Evolutionary conservation across 83 land plant species (phyloP), one percentile per base, ranked within the genome.

Genomic region (Picea abies): DNA sequence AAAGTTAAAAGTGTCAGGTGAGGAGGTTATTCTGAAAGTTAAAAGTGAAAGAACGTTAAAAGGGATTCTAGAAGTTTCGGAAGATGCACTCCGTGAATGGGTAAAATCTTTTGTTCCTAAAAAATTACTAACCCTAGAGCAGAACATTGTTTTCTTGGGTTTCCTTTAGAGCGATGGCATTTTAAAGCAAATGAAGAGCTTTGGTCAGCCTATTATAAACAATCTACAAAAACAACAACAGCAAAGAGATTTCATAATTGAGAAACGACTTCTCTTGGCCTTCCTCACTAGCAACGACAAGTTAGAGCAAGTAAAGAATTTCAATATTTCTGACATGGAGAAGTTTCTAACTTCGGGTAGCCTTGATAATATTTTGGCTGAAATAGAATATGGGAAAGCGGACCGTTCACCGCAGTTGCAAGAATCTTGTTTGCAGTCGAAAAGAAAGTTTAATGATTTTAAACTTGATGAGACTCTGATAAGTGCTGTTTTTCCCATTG

Each of bases 61-160:
- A 39, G 41, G 41, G 41, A 39, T 39, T 39, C 4, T 39, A 3
- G 41, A 39, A 6, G 47, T 44, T 44, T 44, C 47, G 8, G 47
- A 44, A 0, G 5, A 44, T 44, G 47, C 47, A 44, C 8, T 44
- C 47, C 47, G 5, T 6, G 47, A 44, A 5, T 44, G 47, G 76
- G 7, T 16, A 39, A 4, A 26, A 44, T 3, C 29, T 71, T 3
- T 29, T 17, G 52, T 4, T 37, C 19, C 29, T 20, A 26, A 44
- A 44, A 37, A 11, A 20, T 26, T 12, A 44, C 52, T 71, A 37
- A 71, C 5, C 2, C 1, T 71, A 3, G 76, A 17, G 6, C 2
- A 71, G n/a, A 71, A 71, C 0, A 37, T 71, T 71, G 76, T 37
- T 17, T 71, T 71, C 76, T 39, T 71, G 76, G 23, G 47, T 29